Conservation (phyloP, 768 basidiomycete genomes). For the Boletus vermiculosoides region DNA sequence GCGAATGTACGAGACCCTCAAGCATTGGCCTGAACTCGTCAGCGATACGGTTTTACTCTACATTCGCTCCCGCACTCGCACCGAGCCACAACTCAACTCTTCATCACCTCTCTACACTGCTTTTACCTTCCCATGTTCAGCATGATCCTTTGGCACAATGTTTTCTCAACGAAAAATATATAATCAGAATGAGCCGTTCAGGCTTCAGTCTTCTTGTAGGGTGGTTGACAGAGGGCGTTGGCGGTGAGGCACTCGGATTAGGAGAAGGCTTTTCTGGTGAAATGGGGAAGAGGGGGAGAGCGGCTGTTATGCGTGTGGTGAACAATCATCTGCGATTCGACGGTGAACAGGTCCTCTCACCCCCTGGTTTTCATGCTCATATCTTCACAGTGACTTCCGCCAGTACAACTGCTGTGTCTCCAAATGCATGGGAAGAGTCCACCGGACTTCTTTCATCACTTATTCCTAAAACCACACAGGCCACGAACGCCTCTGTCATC, state of each 20-base stretch:
- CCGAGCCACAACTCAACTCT: constrained; percentile 66
- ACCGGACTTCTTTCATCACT: constrained; percentile 82
- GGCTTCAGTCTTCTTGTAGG: constrained; percentile 90
- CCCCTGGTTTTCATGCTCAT: constrained; percentile 18
- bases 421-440: constrained; percentile 78
- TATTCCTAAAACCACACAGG: constrained; percentile 59
- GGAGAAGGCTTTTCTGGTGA: constrained; percentile 81
- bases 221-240: constrained; percentile 92
- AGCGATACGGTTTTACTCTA: constrained; percentile 76
- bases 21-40: constrained; percentile 14
- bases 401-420: constrained; percentile 60
- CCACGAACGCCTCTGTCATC: constrained; percentile 34
- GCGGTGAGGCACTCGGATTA: constrained; percentile 80
- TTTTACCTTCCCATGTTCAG: constrained; percentile 80
- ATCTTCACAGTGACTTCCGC: constrained; percentile 60
- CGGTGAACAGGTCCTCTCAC: constrained; percentile 47
- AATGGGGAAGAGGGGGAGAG: constrained; percentile 79
- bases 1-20: neutral
- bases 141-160: constrained; percentile 80
- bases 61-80: constrained; percentile 67
- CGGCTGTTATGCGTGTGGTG: constrained; percentile 89
- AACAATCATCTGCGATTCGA: constrained; percentile 92
- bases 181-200: constrained; percentile 84
- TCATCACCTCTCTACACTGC: constrained; percentile 75
- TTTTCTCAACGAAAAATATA: constrained; percentile 89